Base-by-base conservation (phyloP, 2,329 filamentous ascomycete genomes). In the Emydomyces testavorans region DNA sequence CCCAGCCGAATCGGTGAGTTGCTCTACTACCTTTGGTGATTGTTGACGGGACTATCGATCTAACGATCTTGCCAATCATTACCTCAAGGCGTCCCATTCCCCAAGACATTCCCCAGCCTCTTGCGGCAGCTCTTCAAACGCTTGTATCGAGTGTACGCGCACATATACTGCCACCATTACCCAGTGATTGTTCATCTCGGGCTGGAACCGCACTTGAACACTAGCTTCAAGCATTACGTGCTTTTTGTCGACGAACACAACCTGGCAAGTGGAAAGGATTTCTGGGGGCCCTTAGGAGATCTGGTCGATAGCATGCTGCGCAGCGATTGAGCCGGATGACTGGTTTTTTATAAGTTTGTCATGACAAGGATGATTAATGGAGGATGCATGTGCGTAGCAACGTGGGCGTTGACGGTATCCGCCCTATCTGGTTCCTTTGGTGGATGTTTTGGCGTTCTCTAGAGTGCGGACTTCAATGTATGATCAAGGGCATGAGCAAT, bases 91-190 rank as follows among this genome's bases (percentile, higher is more conserved):
- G 89, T 96, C 8, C 85, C 90, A 4, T 98, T 98, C 66, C 89
- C 92, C 47, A 92, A 94, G 64, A 82, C 83, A 16, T 98, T 98
- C 70, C 83, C 86, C 6, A 74, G 80, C 48, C 82, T 94, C 49
- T 82, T 95, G 53, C 84, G 87, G 57, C 90, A 95, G 69, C 88
- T 98, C 64, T 96, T 96, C 79, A 98, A 98, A 77, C 84, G 92
- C 62, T 83, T 98, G 71, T 98, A 96, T 71, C 84, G 92, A 57
- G 90, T 98, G 53, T 98, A 98, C 66, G 92, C 92, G 36, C 92
- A 98, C 71, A 94, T 98, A 59, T 98, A 98, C 78, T 98, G 93
- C 73, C 92, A 98, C 69, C 92, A 98, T 72, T 98, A 98, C 70
- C 89, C 89, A 29, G 89, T 98, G 56, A 83, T 98, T 57, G 84